Conservation (phyloP, 441 rosid species). For the Populus hybrid region DNA sequence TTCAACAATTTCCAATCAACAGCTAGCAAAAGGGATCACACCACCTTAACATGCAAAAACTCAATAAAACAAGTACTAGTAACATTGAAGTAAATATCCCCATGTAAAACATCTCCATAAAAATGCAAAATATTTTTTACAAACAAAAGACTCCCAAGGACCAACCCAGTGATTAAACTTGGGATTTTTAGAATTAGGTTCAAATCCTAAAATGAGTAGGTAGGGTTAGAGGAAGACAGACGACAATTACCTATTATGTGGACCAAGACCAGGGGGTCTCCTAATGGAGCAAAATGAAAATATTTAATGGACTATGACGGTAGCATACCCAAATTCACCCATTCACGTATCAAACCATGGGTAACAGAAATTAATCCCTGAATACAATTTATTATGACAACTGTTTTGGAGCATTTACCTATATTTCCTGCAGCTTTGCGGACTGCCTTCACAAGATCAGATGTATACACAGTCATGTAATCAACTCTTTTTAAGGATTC, state of each 20-base stretch:
- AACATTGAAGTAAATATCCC: not conserved
- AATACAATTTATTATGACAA: conserved; percentile 6
- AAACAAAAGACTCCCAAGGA: not conserved
- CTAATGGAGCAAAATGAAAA: not conserved
- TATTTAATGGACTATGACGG: not conserved
- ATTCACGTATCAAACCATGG: conserved; percentile 1
- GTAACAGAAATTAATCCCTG: not conserved
- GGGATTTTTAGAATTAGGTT: not conserved
- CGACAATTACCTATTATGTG: not conserved
- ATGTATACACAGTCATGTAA: conserved; percentile 82
- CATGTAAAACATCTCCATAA: not conserved
- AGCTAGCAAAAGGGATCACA: conserved; percentile 21
- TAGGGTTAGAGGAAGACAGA: not conserved
- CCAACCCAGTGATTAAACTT: not conserved
- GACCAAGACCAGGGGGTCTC: not conserved
- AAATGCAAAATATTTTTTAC: not conserved
- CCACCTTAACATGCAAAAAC: conserved; percentile 12
- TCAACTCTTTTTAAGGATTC: conserved; percentile 57
- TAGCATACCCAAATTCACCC: not conserved
- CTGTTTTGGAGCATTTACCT: conserved; percentile 45
- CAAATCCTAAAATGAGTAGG: not conserved
- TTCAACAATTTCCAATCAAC: conserved; percentile 28
- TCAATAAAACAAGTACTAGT: not conserved
- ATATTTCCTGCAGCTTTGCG: conserved; percentile 78
- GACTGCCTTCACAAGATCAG: conserved; percentile 84